These are phyloP conservation scores for Trichoderma guizhouense DNA, from an alignment of 2,329 filamentous ascomycete genomes.

Conservation along the genomic window DNA sequence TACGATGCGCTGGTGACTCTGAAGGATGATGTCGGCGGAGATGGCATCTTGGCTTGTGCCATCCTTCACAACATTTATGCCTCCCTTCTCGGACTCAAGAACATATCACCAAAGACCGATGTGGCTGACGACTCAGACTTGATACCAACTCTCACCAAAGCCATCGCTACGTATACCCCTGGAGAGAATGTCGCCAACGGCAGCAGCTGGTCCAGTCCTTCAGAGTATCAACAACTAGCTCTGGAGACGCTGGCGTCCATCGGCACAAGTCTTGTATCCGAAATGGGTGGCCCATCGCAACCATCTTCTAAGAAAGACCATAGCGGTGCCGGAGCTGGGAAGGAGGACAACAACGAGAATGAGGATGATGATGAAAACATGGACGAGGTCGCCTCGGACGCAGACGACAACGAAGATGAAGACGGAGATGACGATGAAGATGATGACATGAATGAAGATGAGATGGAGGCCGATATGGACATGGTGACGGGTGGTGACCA, in stretches of 20 bases:
- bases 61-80: slow-evolving; percentile 62
- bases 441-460: slow-evolving; percentile 55
- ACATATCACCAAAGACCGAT: slow-evolving; percentile 24
- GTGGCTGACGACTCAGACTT: slow-evolving; percentile 35
- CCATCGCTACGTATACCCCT: slow-evolving; percentile 28
- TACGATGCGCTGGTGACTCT: slow-evolving; percentile 50
- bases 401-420: slow-evolving; percentile 36
- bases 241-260: slow-evolving; percentile 64
- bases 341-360: slow-evolving; percentile 33
- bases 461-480: slow-evolving; percentile 63
- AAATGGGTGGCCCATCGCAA: slow-evolving; percentile 37
- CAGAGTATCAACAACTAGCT: slow-evolving; percentile 51
- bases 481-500: slow-evolving; percentile 54
- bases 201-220: slow-evolving; percentile 38
- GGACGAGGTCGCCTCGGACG: slow-evolving; percentile 28
- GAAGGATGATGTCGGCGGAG: slow-evolving; percentile 45
- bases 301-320: slow-evolving; percentile 35
- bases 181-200: slow-evolving; percentile 30
- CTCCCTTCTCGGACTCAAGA: slow-evolving; percentile 30
- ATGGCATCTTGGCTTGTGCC: slow-evolving; percentile 56
- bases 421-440: slow-evolving; percentile 41
- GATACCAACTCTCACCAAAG: slow-evolving; percentile 37
- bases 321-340: slow-evolving; percentile 31
- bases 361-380: slow-evolving; percentile 38
- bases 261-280: slow-evolving; percentile 55